These are phyloP conservation scores for Lichtheimia ornata DNA, from an alignment of 371 early-diverging fungal genomes.

Conservation along the genomic window DNA sequence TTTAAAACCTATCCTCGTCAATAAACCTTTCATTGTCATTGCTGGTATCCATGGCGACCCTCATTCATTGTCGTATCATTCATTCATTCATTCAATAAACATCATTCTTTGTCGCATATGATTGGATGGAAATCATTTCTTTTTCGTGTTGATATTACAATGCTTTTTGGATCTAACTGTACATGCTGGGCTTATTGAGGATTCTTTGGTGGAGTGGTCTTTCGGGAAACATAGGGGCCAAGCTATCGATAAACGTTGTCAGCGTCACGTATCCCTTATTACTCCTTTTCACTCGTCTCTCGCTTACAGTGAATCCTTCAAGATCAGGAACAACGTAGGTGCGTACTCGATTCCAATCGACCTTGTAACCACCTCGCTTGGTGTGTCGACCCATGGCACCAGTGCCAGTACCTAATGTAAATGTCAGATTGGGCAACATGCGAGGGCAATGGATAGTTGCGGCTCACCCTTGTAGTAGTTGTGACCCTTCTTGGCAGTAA, in stretches of 20 bases:
- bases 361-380: constrained; percentile 73
- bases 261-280: background rate
- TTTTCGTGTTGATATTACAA: too few species aligned
- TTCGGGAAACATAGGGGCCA: constrained; percentile 71
- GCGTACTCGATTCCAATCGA: constrained; percentile 77
- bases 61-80: too few species aligned
- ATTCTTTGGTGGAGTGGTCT: constrained; percentile 29
- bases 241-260: constrained; percentile 39
- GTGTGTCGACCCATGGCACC: constrained; percentile 87
- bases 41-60: too few species aligned
- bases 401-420: constrained; percentile 68
- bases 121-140: background rate
- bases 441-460: background rate
- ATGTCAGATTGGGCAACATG: background rate
- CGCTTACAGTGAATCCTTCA: constrained; percentile 64
- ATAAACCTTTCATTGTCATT: constrained; percentile 4
- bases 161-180: too few species aligned
- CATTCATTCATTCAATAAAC: too few species aligned
- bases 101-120: background rate
- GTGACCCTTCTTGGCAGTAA: constrained; percentile 81
- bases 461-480: constrained; percentile 80
- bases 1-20: constrained; percentile 5
- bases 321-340: constrained; percentile 83
- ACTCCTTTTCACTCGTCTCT: background rate
- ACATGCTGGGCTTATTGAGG: constrained; percentile 1